Conservation (phyloP, 495 filamentous ascomycete species). For the Penicillium robsamsonii region DNA sequence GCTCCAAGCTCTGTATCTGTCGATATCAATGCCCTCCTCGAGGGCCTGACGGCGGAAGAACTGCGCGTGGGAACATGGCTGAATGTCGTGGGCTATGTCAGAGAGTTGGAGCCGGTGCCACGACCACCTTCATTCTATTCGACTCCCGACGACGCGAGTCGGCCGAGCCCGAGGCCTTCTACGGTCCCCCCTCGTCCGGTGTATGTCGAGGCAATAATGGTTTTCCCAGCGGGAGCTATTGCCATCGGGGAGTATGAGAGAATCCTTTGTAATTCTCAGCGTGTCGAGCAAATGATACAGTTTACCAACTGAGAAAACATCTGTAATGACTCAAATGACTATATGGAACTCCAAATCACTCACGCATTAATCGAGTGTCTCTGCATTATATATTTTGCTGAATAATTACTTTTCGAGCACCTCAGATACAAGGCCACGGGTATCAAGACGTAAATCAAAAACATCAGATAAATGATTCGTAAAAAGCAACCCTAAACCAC, state of each 20-base stretch:
- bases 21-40: constrained; percentile 68
- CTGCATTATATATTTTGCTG: constrained; percentile 8
- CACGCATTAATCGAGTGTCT: constrained; percentile 7
- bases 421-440: constrained; percentile 19
- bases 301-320: constrained; percentile 12
- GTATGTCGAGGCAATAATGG: constrained; percentile 61
- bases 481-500: constrained; percentile 5
- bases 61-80: constrained; percentile 81
- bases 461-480: constrained; percentile 1
- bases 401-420: constrained; percentile 14
- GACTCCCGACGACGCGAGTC: constrained; percentile 10
- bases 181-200: constrained; percentile 26
- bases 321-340: not conserved
- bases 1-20: constrained; percentile 52
- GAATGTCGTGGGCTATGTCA: constrained; percentile 83
- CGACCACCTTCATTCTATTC: constrained; percentile 17
- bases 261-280: constrained; percentile 34
- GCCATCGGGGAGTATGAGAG: constrained; percentile 63
- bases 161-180: constrained; percentile 1
- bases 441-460: constrained; percentile 13
- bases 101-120: constrained; percentile 14
- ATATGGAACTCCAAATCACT: not conserved
- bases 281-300: constrained; percentile 31
- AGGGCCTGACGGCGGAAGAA: constrained; percentile 60
- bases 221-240: constrained; percentile 65